These are phyloP conservation scores for Boeremia exigua DNA, from an alignment of 2,329 filamentous ascomycete species.

Conservation along the genomic window DNA sequence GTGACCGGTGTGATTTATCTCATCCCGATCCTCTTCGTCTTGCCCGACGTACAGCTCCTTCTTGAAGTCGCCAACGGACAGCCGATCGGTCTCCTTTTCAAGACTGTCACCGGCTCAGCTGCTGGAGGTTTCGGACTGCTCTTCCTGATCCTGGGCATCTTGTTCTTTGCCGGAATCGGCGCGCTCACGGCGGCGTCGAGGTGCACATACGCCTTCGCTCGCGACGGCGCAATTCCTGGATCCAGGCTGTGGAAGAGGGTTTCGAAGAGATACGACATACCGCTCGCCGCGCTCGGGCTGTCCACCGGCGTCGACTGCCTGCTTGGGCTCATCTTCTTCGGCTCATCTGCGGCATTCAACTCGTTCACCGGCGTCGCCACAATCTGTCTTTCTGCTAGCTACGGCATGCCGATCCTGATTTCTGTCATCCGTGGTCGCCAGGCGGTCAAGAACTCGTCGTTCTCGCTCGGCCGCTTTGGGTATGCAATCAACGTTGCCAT, in stretches of 20 bases:
- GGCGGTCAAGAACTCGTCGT: constrained; percentile 69
- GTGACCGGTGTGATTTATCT: constrained; percentile 71
- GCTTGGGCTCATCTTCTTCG: constrained; percentile 80
- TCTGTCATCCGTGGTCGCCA: constrained; percentile 70
- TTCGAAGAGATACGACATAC: constrained; percentile 70
- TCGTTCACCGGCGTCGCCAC: constrained; percentile 81
- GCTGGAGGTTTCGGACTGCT: constrained; percentile 77
- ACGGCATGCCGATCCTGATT: constrained; percentile 77
- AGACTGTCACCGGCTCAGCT: constrained; percentile 73
- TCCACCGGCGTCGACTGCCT: constrained; percentile 73
- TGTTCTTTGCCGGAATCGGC: constrained; percentile 77
- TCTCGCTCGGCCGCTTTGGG: constrained; percentile 72
- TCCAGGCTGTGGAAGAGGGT: constrained; percentile 71
- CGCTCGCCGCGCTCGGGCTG: constrained; percentile 71
- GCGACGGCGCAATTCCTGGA: constrained; percentile 76
- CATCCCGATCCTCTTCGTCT: constrained; percentile 76
- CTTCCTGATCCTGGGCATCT: constrained; percentile 77
- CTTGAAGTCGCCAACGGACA: constrained; percentile 73
- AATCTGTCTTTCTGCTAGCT: constrained; percentile 77
- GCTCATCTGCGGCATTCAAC: constrained; percentile 77
- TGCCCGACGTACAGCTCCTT: constrained; percentile 70
- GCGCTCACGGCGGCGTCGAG: constrained; percentile 76
- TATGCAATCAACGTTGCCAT: constrained; percentile 71
- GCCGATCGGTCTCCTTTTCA: constrained; percentile 78
- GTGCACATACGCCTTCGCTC: constrained; percentile 77